Percentiles rank a stretch among this genome's conserved stretches.
phyloP scores from a whole-genome alignment of 1,284 basidiomycete genomes.

The Cerioporus squamosus region DNA sequence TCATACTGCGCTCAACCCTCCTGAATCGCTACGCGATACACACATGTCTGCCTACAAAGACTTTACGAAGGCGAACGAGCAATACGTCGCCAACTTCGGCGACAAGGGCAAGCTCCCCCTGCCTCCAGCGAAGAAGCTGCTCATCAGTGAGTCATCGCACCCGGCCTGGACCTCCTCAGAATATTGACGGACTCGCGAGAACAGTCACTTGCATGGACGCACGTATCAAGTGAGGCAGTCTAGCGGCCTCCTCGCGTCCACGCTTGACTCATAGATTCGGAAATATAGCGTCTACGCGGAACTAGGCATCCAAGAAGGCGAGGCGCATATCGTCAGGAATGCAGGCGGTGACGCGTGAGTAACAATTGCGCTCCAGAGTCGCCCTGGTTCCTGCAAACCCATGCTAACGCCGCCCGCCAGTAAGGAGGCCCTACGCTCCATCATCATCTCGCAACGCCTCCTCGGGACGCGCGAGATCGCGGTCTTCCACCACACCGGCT shows the following conservation, averaged over 20 bases:
- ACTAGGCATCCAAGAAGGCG: slow-evolving; percentile 65
- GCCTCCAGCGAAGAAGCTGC: slow-evolving; percentile 55
- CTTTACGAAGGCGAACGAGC: slow-evolving; percentile 41
- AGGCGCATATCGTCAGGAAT: slow-evolving; percentile 73
- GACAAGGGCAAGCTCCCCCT: slow-evolving; percentile 50
- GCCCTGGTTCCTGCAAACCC: neutral
- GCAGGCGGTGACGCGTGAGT: slow-evolving; percentile 66
- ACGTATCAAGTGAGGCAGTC: slow-evolving; percentile 47
- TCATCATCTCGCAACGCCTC: slow-evolving; percentile 70
- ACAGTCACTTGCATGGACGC: slow-evolving; percentile 75
- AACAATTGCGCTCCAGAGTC: neutral
- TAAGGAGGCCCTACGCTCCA: slow-evolving; percentile 64
- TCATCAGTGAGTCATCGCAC: slow-evolving; percentile 43
- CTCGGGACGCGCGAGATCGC: slow-evolving; percentile 70
- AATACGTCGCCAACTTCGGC: slow-evolving; percentile 47
- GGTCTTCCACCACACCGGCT: slow-evolving; percentile 69
- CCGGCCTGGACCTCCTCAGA: neutral
- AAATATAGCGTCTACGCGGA: slow-evolving; percentile 54
- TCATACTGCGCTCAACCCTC: slow-evolving; percentile 11
- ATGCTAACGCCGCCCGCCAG: slow-evolving; percentile 32
- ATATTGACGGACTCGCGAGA: neutral
- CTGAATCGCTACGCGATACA: slow-evolving; percentile 1
- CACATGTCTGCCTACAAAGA: slow-evolving; percentile 35
- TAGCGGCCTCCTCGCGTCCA: neutral
- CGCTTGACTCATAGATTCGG: neutral